Evolutionary conservation across 129 eudicot genomes (phyloP).

Genomic region (Erigeron canadensis): DNA sequence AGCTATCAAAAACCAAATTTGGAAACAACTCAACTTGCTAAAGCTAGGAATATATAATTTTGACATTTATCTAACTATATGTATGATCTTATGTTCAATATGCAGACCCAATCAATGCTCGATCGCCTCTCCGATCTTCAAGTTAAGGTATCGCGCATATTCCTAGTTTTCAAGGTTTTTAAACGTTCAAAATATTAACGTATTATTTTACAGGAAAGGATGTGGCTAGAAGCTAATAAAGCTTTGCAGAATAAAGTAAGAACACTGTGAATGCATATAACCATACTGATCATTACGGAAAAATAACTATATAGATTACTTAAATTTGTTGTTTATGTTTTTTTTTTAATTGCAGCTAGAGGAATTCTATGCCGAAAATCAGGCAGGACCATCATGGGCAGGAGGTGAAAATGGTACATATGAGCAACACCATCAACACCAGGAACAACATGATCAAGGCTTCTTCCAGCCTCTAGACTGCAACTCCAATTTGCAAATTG

Average conservation of each 20-base stretch:
- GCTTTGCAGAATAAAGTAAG: conserved; percentile 67
- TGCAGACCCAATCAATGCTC: conserved; percentile 86
- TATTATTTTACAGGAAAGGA: conserved; percentile 58
- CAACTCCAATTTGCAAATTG: conserved; percentile 78
- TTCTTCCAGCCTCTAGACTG: conserved; percentile 85
- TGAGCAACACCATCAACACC: conserved; percentile 52
- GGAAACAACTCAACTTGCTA: too few species aligned
- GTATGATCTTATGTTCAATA: conserved; percentile 19
- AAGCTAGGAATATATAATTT: background rate
- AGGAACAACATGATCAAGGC: conserved; percentile 61
- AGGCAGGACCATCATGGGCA: conserved; percentile 73
- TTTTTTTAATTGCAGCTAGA: conserved; percentile 44
- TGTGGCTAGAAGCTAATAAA: conserved; percentile 81
- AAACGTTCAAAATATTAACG: background rate
- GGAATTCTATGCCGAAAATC: conserved; percentile 68
- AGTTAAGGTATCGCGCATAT: conserved; percentile 53
- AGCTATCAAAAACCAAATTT: too few species aligned
- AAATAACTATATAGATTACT: background rate
- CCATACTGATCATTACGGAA: background rate
- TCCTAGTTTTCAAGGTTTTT: background rate
- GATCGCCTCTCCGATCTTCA: conserved; percentile 95
- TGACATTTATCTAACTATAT: background rate
- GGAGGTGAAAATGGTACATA: conserved; percentile 61
- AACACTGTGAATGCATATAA: background rate
- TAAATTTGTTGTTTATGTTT: too few species aligned